These are phyloP conservation scores for Berberis thunbergii DNA, from an alignment of 164 flowering plant species.

Conservation along the genomic window DNA sequence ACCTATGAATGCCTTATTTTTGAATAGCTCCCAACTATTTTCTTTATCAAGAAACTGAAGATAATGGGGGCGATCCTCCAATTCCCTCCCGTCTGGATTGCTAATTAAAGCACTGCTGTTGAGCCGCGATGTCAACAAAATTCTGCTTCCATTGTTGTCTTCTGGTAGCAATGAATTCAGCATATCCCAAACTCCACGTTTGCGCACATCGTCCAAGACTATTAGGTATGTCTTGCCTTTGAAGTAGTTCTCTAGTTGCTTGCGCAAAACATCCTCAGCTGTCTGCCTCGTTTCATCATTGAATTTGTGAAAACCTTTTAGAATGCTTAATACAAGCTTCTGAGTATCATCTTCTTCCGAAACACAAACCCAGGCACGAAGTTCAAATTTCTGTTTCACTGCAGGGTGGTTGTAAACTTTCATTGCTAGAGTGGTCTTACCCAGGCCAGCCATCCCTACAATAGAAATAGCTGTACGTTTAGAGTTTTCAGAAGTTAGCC, in stretches of 20 bases:
- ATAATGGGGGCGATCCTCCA: neutral
- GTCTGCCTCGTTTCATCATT: neutral
- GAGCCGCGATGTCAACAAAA: neutral
- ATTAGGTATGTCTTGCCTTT: neutral
- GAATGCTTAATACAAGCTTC: conserved; percentile 12
- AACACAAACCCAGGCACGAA: conserved; percentile 20
- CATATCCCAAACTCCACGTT: neutral
- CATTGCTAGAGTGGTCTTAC: conserved; percentile 32
- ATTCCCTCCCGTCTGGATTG: neutral
- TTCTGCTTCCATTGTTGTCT: neutral
- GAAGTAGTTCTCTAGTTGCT: neutral
- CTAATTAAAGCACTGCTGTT: no score
- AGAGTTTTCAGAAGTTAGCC: conserved; percentile 4
- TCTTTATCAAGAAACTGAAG: neutral
- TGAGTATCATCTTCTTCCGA: neutral
- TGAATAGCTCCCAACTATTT: conserved; percentile 12
- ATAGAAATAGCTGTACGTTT: conserved; percentile 15
- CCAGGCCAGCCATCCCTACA: conserved; percentile 29
- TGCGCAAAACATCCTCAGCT: neutral
- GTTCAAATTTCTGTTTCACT: conserved; percentile 16
- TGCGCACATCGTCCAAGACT: neutral
- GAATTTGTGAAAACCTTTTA: neutral
- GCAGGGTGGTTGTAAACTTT: conserved; percentile 16
- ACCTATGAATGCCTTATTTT: neutral
- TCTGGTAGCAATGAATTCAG: neutral